phyloP scores from a whole-genome alignment of 1,284 basidiomycete species.

The Rhodotorula sp. region DNA sequence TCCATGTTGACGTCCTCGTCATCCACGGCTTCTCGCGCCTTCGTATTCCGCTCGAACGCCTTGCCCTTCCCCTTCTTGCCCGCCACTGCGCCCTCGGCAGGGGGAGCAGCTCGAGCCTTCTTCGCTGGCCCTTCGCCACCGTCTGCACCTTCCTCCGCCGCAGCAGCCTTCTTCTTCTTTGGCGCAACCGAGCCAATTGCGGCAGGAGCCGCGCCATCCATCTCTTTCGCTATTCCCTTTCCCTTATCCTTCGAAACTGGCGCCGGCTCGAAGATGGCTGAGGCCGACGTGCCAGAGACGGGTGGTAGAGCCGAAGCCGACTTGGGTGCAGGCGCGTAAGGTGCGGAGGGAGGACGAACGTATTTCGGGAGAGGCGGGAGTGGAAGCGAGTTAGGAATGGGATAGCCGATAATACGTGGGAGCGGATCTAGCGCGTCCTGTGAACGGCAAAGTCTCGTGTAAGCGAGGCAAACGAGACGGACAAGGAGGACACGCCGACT shows the following conservation, averaged over 20 bases:
- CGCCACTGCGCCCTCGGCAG: background rate
- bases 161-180: slow-evolving; percentile 1
- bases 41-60: background rate
- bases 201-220: background rate
- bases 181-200: background rate
- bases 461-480: background rate
- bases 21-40: background rate
- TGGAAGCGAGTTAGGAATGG: slow-evolving; percentile 36
- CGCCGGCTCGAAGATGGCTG: too few relatives aligned
- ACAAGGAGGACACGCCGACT: background rate
- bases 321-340: background rate
- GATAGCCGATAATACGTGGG: slow-evolving; percentile 39
- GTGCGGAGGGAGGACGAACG: slow-evolving; percentile 14
- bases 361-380: slow-evolving; percentile 41
- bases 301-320: background rate
- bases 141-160: background rate
- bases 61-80: background rate
- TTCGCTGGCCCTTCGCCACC: background rate
- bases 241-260: background rate
- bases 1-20: background rate
- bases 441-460: background rate
- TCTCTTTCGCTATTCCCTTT: slow-evolving; percentile 1
- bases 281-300: too few relatives aligned
- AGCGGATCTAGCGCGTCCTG: slow-evolving; percentile 15
- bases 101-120: background rate